Conservation (phyloP, 2,329 filamentous ascomycete species). For the Conoideocrella luteorostrata region DNA sequence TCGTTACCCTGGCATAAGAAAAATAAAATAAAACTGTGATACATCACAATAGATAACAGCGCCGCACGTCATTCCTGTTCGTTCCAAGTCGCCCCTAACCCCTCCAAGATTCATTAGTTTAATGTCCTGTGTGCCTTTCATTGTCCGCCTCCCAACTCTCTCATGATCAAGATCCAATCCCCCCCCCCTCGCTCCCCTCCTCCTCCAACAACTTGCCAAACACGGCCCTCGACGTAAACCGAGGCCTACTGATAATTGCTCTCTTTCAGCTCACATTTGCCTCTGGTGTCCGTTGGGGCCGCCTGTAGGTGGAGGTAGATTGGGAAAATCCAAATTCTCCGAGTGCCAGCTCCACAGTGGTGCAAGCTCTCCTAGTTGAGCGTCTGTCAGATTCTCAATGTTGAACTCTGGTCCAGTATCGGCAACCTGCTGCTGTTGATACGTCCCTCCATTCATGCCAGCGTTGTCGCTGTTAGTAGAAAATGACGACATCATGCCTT, state of each 20-base stretch:
- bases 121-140: too few species aligned
- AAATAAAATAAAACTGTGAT: too few species aligned
- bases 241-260: background rate
- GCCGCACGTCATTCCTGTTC: too few species aligned
- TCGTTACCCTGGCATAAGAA: too few species aligned
- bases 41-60: too few species aligned
- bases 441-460: background rate
- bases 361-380: slow-evolving; percentile 16
- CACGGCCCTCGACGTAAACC: too few species aligned
- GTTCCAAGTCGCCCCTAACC: too few species aligned
- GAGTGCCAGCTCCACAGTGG: slow-evolving; percentile 19
- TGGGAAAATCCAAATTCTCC: slow-evolving; percentile 13
- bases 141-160: too few species aligned
- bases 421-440: background rate
- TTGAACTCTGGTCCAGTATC: slow-evolving; percentile 11
- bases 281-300: background rate
- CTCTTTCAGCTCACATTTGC: background rate
- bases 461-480: background rate
- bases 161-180: too few species aligned
- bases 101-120: too few species aligned
- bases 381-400: slow-evolving; percentile 16
- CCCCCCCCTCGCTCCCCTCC: too few species aligned
- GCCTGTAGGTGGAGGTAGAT: background rate
- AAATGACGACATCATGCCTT: slow-evolving; percentile 4
- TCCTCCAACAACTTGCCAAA: too few species aligned